Base-by-base conservation (phyloP, 2,329 filamentous ascomycete species). In the Cadophora gregata region DNA sequence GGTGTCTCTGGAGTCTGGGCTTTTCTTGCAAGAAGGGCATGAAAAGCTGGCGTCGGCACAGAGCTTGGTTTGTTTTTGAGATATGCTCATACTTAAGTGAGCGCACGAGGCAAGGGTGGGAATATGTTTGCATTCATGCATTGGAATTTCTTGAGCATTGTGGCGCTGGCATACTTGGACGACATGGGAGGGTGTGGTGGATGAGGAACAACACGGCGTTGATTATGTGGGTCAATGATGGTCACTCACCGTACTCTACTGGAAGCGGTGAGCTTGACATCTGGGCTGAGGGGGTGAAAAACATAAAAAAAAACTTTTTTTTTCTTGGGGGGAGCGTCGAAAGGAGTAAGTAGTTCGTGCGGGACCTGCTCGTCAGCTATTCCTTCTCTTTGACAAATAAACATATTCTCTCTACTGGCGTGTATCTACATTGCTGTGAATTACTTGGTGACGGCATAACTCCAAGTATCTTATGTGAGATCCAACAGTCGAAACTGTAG, bases 21-120 rank as follows among this genome's bases (percentile, higher is more conserved):
- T 69, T 51, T 69, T 67, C 63, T 62, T 73, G 70, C 71, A 71
- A 72, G 72, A 69, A 69, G 60, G 70, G 73, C 71, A 75, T 72
- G 69, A 63, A 63, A 67, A 67, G 70, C 66, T 70, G 71, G 74
- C 71, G 74, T 73, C 68, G 68, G 69, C 69, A 72, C 69, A 75
- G 65, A 73, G 68, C 66, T 74, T 62, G 59, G 69, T 69, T 74
- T 73, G 62, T 62, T 71, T 65, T 71, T 70, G 67, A 63, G 70
- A 69, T 51, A 64, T 31, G 70, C 70, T 71, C 65, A 70, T 68
- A 51, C 64, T 69, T 66, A 24, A n/a, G 53, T 70, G 68, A 69
- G 73, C 63, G 45, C 51, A 33, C 56, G 14, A 59, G 29, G 60
- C 64, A 47, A n/a, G 61, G 67, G 62, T 59, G 66, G 53, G 63